Evolutionary conservation across 2,329 filamentous ascomycete genomes (phyloP), one percentile per base, ranked within the genome.

Genomic region (Sporothrix phasma): DNA sequence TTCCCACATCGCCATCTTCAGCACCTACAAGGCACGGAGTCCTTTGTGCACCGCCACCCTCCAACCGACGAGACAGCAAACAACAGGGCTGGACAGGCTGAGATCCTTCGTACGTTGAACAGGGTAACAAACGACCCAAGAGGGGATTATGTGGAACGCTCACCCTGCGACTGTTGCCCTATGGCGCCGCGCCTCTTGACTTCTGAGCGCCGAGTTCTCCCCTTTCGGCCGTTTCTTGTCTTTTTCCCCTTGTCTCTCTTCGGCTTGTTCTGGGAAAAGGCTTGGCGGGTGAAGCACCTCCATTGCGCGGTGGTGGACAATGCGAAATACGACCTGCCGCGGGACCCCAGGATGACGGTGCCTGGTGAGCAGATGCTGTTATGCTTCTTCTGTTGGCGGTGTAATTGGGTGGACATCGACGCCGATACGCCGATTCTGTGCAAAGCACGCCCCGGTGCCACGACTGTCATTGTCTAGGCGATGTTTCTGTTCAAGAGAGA

Each of bases 311-410:
- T 15, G 54, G 45, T 59, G 37, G 15, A 17, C 37, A 43, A 59
- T 59, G 45, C 54, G 54, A 59, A 59, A 41, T 59, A 59, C 54
- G 54, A 56, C 31, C 19, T 56, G 24, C 51, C 51, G 31, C 39
- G 51, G 51, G 24, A 31, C 10, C 51, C 46, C 49, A 8, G 13
- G 31, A 19, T 37, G 37, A 54, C 31, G 51, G 51, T 54, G 31
- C 31, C n/a, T 56, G 51, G 10, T 39, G 31, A 19, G 29, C 34
- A 34, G 29, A 15, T 31, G 47, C 26, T 56, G 19, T 56, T 39
- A 19, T 43, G 41, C 41, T 43, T 43, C 4, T 41, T 15, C 13
- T 22, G 5, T 15, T 54, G 19, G 41, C 17, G n/a, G 26, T 54
- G n/a, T 54, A 22, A 24, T 11, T 22, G 31, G 19, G 51, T 39